Percentiles rank a stretch among this genome's conserved stretches.
These are phyloP conservation scores for Penicillium aurantiogriseum DNA, from an alignment of 2,329 filamentous ascomycete genomes.

Conservation along the genomic window DNA sequence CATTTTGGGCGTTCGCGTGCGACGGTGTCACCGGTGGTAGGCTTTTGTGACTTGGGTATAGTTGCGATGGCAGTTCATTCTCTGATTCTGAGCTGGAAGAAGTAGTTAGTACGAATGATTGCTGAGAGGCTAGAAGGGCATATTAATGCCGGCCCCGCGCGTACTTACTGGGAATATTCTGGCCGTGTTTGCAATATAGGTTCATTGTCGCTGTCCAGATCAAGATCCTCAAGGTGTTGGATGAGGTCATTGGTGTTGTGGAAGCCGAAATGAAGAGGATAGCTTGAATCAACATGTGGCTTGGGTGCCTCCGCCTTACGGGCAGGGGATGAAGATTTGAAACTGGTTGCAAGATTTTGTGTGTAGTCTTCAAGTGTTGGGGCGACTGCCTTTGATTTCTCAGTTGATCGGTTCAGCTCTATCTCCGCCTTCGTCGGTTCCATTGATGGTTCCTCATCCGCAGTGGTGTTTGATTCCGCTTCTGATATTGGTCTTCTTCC, in stretches of 20 bases:
- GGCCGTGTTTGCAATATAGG: slow-evolving; percentile 19
- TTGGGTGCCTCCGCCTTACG: neutral
- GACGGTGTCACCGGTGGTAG: neutral
- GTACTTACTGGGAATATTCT: slow-evolving; percentile 21
- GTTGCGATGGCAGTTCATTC: neutral
- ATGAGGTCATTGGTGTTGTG: slow-evolving; percentile 14
- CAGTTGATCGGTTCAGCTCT: neutral
- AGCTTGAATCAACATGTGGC: neutral
- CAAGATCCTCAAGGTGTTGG: slow-evolving; percentile 23
- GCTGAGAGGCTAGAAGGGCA: neutral
- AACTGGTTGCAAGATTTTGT: too few relatives aligned
- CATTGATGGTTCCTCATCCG: neutral
- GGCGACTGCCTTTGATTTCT: neutral
- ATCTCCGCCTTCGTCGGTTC: neutral
- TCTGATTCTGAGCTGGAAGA: neutral
- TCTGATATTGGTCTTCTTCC: slow-evolving; percentile 31
- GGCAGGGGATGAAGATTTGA: neutral
- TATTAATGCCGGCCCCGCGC: neutral
- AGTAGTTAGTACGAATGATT: neutral
- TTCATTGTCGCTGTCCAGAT: slow-evolving; percentile 23
- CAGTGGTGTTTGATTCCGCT: slow-evolving; percentile 12
- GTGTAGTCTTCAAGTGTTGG: neutral
- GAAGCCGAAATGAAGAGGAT: neutral
- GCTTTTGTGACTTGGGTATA: neutral
- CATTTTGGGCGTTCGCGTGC: neutral